A percentile compares a stretch with the other conserved stretches of the same genome.
Conservation (phyloP, 2,329 filamentous ascomycete genomes). For the Phaeophleospora eucalypticola region DNA sequence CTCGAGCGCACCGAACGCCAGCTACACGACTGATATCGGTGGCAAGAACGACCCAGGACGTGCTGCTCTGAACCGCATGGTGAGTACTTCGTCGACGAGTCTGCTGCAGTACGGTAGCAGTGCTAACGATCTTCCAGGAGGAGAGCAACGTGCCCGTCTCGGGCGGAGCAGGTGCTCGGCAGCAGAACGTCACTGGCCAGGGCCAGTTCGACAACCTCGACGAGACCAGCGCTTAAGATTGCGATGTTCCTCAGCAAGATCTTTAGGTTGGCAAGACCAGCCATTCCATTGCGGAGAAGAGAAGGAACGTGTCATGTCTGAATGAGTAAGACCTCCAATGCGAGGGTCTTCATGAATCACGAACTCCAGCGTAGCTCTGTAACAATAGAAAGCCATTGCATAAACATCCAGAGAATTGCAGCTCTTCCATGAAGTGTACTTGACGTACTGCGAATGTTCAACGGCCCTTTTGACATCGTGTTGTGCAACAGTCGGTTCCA, state of each 20-base stretch:
- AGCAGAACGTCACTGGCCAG: slow-evolving; percentile 16
- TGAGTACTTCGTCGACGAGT: neutral
- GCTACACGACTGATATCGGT: slow-evolving; percentile 52
- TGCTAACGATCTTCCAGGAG: slow-evolving; percentile 11
- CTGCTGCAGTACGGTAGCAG: neutral
- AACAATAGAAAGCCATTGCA: neutral
- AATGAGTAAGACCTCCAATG: neutral
- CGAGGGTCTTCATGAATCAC: neutral
- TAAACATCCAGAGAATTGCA: neutral
- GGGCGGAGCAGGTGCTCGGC: slow-evolving; percentile 28
- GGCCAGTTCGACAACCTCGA: slow-evolving; percentile 20
- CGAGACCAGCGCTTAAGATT: slow-evolving; percentile 11
- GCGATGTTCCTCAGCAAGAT: neutral
- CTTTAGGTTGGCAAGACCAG: neutral
- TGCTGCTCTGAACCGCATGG: slow-evolving; percentile 40
- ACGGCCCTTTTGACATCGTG: too few relatives aligned
- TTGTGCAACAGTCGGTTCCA: too few relatives aligned
- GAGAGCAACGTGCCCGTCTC: slow-evolving; percentile 32
- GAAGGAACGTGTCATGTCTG: neutral
- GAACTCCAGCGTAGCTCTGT: neutral
- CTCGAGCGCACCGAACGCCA: slow-evolving; percentile 43
- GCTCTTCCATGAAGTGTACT: neutral
- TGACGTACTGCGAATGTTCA: too few relatives aligned
- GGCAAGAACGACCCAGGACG: slow-evolving; percentile 53
- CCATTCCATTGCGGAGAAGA: neutral